Base-by-base conservation (phyloP, 1,139 yeast genomes). In the Diutina ranongensis region DNA sequence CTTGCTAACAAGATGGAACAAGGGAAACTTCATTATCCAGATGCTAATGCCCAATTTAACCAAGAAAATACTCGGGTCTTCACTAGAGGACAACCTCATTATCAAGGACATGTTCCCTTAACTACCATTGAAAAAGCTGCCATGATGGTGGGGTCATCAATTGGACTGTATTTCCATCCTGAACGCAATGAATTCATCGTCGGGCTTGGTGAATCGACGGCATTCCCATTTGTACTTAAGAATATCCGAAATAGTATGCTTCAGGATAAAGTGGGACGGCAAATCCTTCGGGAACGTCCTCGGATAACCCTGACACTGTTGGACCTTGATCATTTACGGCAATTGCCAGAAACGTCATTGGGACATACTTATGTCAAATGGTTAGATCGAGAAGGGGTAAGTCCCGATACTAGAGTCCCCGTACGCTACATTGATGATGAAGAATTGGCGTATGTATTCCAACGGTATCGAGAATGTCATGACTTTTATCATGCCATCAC, bases 401-500 rank as follows among this genome's bases (percentile, higher is more conserved):
- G 94, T 10, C 97, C 97, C 1, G 98, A 94, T 59, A 88, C 96
- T 0, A 70, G 99, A 54, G 89, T 83, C 2, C 82, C 87, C 0
- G 97, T 92, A 4, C 75, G 78, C 49, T 92, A 77, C 60, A 86
- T 92, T 38, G 94, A 86, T 52, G 88, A 92, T 58, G 94, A 86
- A 40, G 95, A 87, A 57, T 75, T 88, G 55, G 97, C 97, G 1
- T 92, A 83, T 57, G 83, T 92, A 16, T 87, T 80, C 70, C 94
- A 88, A 60, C 67, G 98, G 52, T 92, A 92, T 61, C 76, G 99
- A 46, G 97, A 92, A 59, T 89, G 97, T 58, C 99, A 92, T 56
- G 99, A 92, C 60, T 92, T 92, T 57, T 92, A 88, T 58, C 99
- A 92, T 60, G 87, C 97, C 2, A 72, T 92, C 35, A 83, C 95